A percentile compares a stretch with the other conserved stretches of the same genome.
phyloP scores from a whole-genome alignment of 2,329 filamentous ascomycete species.

The Parafenestella ontariensis region DNA sequence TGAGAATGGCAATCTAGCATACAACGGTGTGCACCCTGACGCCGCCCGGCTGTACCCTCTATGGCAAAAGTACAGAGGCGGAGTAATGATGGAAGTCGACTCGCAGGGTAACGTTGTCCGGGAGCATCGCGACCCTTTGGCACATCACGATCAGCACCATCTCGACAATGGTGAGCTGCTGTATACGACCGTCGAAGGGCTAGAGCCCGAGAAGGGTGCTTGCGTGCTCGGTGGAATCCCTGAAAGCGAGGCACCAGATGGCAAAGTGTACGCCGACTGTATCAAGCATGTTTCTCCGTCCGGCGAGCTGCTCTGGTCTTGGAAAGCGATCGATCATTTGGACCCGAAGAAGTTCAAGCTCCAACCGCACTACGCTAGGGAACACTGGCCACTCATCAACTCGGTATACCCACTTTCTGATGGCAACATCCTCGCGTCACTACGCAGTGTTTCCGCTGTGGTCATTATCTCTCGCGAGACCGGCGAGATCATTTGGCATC shows the following conservation, averaged over 20 bases:
- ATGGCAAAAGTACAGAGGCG: slow-evolving; percentile 56
- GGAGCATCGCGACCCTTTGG: slow-evolving; percentile 52
- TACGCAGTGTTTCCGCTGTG: slow-evolving; percentile 53
- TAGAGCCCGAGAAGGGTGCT: slow-evolving; percentile 46
- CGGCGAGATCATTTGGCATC: slow-evolving; percentile 53
- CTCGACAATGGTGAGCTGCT: slow-evolving; percentile 53
- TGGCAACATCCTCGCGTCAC: slow-evolving; percentile 54
- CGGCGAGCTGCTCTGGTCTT: slow-evolving; percentile 53
- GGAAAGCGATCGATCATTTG: slow-evolving; percentile 54
- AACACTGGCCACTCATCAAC: slow-evolving; percentile 58
- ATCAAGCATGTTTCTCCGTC: slow-evolving; percentile 53
- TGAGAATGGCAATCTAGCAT: slow-evolving; percentile 54
- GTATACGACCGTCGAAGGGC: slow-evolving; percentile 53
- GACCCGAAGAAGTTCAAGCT: slow-evolving; percentile 49
- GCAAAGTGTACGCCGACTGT: slow-evolving; percentile 52
- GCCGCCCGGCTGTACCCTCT: slow-evolving; percentile 52
- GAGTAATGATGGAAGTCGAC: slow-evolving; percentile 54
- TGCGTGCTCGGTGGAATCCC: slow-evolving; percentile 53
- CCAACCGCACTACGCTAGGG: slow-evolving; percentile 50
- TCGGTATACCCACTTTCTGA: slow-evolving; percentile 50
- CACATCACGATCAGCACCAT: slow-evolving; percentile 57
- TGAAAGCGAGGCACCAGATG: slow-evolving; percentile 48
- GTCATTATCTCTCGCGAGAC: slow-evolving; percentile 53
- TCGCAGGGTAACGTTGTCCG: slow-evolving; percentile 48
- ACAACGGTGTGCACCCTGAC: slow-evolving; percentile 53